Percentiles rank a stretch among this genome's conserved stretches.
Evolutionary conservation across 768 basidiomycete genomes (phyloP).

Genomic region (Mycena kentingensis): DNA sequence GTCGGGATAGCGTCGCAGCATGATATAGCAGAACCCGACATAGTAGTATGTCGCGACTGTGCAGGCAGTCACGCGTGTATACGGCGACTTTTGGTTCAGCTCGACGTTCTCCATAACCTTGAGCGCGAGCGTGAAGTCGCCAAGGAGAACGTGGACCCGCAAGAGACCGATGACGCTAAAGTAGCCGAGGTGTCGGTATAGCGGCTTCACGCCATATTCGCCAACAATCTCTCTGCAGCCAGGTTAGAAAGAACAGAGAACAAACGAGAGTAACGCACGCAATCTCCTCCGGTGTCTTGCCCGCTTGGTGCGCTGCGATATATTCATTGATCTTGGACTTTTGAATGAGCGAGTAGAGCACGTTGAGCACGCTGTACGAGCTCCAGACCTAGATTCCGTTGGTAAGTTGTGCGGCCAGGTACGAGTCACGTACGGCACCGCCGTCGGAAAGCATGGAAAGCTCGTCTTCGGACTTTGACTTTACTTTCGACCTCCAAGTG

Average conservation of each 20-base stretch:
- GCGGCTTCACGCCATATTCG: conserved; percentile 86
- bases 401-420: background rate
- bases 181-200: conserved; percentile 95
- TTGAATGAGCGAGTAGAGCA: conserved; percentile 97
- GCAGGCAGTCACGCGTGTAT: conserved; percentile 94
- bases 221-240: conserved; percentile 73
- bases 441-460: conserved; percentile 78
- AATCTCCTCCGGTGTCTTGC: conserved; percentile 81
- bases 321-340: conserved; percentile 96
- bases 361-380: conserved; percentile 97
- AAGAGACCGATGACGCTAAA: conserved; percentile 95
- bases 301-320: conserved; percentile 77
- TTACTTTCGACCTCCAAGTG: conserved; percentile 84
- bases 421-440: conserved; percentile 44
- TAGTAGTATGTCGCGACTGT: conserved; percentile 96
- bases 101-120: conserved; percentile 96
- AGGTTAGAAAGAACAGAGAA: conserved; percentile 5
- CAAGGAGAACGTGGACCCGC: conserved; percentile 93
- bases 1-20: conserved; percentile 92
- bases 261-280: conserved; percentile 52
- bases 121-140: conserved; percentile 92
- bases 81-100: conserved; percentile 89
- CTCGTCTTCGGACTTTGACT: conserved; percentile 89
- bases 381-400: conserved; percentile 77
- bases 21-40: conserved; percentile 95